These are phyloP conservation scores for Penicillium ucsense DNA, from an alignment of 495 filamentous ascomycete species.

Conservation along the genomic window DNA sequence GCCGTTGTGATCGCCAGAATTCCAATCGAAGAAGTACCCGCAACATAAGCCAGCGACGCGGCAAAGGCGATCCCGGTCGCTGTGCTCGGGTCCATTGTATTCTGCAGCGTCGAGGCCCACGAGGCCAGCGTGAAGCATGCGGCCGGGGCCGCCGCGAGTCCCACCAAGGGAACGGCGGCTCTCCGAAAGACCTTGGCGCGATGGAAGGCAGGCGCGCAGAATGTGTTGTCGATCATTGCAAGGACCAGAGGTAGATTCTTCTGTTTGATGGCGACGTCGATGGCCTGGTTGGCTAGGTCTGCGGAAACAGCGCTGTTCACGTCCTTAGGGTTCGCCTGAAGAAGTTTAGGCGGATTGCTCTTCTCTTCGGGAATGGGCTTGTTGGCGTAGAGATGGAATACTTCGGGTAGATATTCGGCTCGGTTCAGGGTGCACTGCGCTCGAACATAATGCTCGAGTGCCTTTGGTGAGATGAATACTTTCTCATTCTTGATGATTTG, in stretches of 20 bases:
- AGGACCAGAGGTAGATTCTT: conserved; percentile 68
- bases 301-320: conserved; percentile 61
- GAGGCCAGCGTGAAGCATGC: conserved; percentile 61
- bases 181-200: conserved; percentile 53
- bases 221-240: conserved; percentile 70
- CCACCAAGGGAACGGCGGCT: conserved; percentile 41
- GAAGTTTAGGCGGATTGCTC: conserved; percentile 48
- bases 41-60: conserved; percentile 73
- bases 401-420: conserved; percentile 63
- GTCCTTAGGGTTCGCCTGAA: conserved; percentile 53
- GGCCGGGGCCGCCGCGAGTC: conserved; percentile 49
- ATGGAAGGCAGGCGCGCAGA: conserved; percentile 60
- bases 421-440: conserved; percentile 61
- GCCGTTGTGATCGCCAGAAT: conserved; percentile 72
- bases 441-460: conserved; percentile 60
- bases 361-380: conserved; percentile 65
- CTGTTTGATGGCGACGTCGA: conserved; percentile 65
- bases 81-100: conserved; percentile 56
- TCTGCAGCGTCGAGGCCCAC: conserved; percentile 46
- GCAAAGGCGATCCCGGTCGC: conserved; percentile 72
- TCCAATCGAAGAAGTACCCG: conserved; percentile 67
- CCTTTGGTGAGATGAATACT: conserved; percentile 67
- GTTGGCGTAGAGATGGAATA: conserved; percentile 72
- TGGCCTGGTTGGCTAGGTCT: conserved; percentile 54
- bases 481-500: conserved; percentile 60